These are phyloP conservation scores for Hypoxylon sp. DNA, from an alignment of 2,329 filamentous ascomycete species.

Conservation along the genomic window DNA sequence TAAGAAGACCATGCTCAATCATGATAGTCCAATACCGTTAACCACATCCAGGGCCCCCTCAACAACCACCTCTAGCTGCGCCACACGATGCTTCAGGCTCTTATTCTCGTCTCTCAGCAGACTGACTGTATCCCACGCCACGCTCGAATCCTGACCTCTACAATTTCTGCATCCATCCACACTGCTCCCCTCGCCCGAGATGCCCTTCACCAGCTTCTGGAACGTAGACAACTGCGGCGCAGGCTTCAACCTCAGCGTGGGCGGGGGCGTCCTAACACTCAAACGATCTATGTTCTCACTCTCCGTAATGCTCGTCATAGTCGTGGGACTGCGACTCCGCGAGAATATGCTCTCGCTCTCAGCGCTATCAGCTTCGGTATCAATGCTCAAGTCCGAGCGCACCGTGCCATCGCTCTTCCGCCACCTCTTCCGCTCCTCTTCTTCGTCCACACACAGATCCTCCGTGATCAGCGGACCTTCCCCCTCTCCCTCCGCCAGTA, in stretches of 20 bases:
- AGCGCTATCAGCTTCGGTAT: slow-evolving; percentile 67
- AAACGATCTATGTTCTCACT: slow-evolving; percentile 39
- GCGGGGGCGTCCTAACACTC: slow-evolving; percentile 29
- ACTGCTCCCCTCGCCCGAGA: slow-evolving; percentile 57
- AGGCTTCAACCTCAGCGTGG: slow-evolving; percentile 48
- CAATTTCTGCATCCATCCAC: slow-evolving; percentile 68
- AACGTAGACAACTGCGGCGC: slow-evolving; percentile 61
- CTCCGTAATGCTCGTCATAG: slow-evolving; percentile 56
- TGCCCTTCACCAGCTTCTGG: slow-evolving; percentile 64
- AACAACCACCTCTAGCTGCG: slow-evolving; percentile 71
- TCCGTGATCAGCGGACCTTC: slow-evolving; percentile 64
- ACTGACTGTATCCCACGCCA: slow-evolving; percentile 77
- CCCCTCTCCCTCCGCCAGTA: slow-evolving; percentile 41
- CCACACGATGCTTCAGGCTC: slow-evolving; percentile 71
- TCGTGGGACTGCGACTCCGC: slow-evolving; percentile 70
- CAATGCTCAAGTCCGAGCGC: slow-evolving; percentile 61
- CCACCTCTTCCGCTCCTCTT: slow-evolving; percentile 59
- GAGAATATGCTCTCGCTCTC: slow-evolving; percentile 72
- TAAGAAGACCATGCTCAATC: slow-evolving; percentile 1
- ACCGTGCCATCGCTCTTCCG: slow-evolving; percentile 62
- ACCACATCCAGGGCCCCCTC: slow-evolving; percentile 73
- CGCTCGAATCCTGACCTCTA: slow-evolving; percentile 69
- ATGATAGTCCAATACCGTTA: slow-evolving; percentile 67
- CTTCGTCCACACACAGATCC: slow-evolving; percentile 67
- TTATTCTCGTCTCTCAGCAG: slow-evolving; percentile 74